These are phyloP conservation scores for Ballota nigra DNA, from an alignment of 257 asterid genomes.

Conservation along the genomic window DNA sequence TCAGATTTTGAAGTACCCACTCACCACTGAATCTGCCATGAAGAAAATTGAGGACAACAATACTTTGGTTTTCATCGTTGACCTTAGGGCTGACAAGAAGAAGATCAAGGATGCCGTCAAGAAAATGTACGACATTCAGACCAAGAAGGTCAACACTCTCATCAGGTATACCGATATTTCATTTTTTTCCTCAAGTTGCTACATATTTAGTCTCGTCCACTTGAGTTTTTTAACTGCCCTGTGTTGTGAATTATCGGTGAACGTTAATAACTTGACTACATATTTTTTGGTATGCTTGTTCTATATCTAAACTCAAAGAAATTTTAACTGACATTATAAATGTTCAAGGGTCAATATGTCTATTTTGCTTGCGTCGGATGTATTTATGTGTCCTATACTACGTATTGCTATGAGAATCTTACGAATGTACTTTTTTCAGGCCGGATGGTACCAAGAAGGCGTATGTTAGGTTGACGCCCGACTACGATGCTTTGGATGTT, in stretches of 20 bases:
- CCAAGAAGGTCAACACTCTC: constrained; percentile 51
- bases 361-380: neutral
- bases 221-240: neutral
- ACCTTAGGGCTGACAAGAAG: constrained; percentile 52
- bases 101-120: constrained; percentile 51
- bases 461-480: constrained; percentile 50
- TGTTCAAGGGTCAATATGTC: neutral
- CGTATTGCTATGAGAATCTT: neutral
- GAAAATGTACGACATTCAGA: constrained; percentile 54
- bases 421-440: constrained; percentile 24
- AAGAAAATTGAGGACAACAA: constrained; percentile 56
- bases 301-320: neutral
- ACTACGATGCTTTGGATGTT: constrained; percentile 53
- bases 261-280: neutral
- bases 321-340: neutral
- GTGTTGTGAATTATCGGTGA: neutral
- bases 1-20: constrained; percentile 43
- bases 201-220: neutral
- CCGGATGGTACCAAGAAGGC: constrained; percentile 66
- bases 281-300: neutral
- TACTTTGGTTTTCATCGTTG: constrained; percentile 51
- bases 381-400: neutral
- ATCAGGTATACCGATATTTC: constrained; percentile 35
- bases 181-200: neutral
- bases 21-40: constrained; percentile 56